Evolutionary conservation across 2,329 filamentous ascomycete genomes (phyloP).

Genomic region (Fusarium sulawesiense): DNA sequence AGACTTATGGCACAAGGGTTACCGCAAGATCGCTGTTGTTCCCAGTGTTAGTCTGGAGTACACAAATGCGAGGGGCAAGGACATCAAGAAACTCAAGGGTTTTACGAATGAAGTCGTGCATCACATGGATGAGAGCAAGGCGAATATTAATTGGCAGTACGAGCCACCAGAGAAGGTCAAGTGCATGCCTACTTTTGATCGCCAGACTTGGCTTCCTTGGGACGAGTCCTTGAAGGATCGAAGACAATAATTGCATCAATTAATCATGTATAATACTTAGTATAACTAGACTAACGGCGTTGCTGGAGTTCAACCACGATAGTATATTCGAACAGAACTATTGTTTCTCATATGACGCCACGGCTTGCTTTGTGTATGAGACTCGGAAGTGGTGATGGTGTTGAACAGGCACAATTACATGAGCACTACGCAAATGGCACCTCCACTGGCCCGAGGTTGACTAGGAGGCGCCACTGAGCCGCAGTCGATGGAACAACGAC

Average conservation of each 20-base stretch:
- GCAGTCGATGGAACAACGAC: not conserved
- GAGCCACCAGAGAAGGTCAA: constrained; percentile 60
- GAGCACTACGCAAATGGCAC: not conserved
- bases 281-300: constrained; percentile 18
- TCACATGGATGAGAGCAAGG: constrained; percentile 45
- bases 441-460: not conserved
- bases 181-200: constrained; percentile 58
- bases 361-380: not conserved
- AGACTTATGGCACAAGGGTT: constrained; percentile 64
- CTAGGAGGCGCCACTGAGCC: constrained; percentile 3
- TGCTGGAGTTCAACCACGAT: constrained; percentile 19
- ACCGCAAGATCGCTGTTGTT: constrained; percentile 65
- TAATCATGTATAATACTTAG: constrained; percentile 5
- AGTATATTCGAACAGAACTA: not conserved
- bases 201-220: constrained; percentile 58
- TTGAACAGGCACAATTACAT: constrained; percentile 4
- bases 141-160: constrained; percentile 56
- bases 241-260: not conserved
- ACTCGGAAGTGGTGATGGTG: not conserved
- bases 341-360: not conserved
- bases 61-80: constrained; percentile 55
- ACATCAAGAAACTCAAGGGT: constrained; percentile 64
- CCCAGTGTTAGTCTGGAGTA: constrained; percentile 68
- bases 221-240: constrained; percentile 36
- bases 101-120: constrained; percentile 55